These are phyloP conservation scores for Arthroderma uncinatum DNA, from an alignment of 2,329 filamentous ascomycete genomes.

Conservation along the genomic window DNA sequence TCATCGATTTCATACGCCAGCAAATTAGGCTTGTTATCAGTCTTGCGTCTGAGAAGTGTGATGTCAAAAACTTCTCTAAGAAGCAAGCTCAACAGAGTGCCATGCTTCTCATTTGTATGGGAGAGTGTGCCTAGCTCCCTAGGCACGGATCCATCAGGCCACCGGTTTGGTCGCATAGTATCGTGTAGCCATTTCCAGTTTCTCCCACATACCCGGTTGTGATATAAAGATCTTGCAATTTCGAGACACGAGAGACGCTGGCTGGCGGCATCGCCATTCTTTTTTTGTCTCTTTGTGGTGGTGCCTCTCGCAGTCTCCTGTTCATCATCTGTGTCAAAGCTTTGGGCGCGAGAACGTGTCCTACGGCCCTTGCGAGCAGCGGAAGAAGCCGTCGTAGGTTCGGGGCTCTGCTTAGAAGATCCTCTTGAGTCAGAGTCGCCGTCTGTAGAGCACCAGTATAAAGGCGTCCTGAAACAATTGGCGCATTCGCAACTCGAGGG, in stretches of 20 bases:
- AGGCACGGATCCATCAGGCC: conserved; percentile 1
- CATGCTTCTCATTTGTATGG: conserved; percentile 23
- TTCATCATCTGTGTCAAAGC: not conserved
- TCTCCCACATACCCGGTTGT: conserved; percentile 23
- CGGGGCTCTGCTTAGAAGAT: not conserved
- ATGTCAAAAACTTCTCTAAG: conserved; percentile 29
- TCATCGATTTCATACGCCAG: conserved; percentile 28
- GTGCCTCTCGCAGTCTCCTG: not conserved
- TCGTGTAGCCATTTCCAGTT: conserved; percentile 29
- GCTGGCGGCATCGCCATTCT: not conserved
- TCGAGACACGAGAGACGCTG: conserved; percentile 17
- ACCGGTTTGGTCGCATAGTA: conserved; percentile 21
- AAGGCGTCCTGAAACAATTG: not conserved
- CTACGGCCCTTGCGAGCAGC: not conserved
- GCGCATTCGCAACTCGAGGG: not conserved
- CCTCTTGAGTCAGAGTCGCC: not conserved
- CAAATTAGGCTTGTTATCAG: conserved; percentile 18
- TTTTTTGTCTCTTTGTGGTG: conserved; percentile 8
- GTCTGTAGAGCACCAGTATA: not conserved
- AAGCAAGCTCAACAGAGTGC: conserved; percentile 27
- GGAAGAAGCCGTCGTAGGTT: not conserved
- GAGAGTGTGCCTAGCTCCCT: conserved; percentile 10
- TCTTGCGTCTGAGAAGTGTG: conserved; percentile 23
- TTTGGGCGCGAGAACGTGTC: not conserved
- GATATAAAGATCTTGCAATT: conserved; percentile 22